Evolutionary conservation across 2,329 filamentous ascomycete genomes (phyloP), one percentile per base, ranked within the genome.

Genomic region (Trichoderma atroviride): DNA sequence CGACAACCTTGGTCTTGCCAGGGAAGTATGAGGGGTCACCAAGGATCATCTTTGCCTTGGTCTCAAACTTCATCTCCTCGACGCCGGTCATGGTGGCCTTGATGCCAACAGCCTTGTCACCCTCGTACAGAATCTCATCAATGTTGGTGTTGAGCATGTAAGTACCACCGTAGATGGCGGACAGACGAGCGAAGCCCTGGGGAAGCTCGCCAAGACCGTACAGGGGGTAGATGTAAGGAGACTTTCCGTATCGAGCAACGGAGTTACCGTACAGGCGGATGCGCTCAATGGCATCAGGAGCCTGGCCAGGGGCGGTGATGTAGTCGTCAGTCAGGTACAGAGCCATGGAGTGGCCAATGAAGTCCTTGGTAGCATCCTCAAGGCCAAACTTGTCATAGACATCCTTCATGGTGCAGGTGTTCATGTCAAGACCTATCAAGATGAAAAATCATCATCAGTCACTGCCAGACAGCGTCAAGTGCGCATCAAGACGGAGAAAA

Each of bases 121-220:
- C 88, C 70, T 96, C 93, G 79, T 96, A 97, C 71, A 92, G 81
- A 74, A 99, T 84, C 85, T 99, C 96, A 73, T 98, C 92, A 68
- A 99, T 88, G 74, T 90, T 89, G 75, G 96, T 97, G 86, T 98
- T 98, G 77, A 99, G 91, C 94, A 99, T 99, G 84, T 99, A 99
- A 62, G 96, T 99, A 75, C 96, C 96, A 73, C 96, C 96, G 79
- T 99, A 98, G 82, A 99, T 98, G 80, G 96, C 96, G 52, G 94
- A 97, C 67, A 99, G 88, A 81, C 96, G 94, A 72, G 96, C 96
- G 77, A 99, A 99, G 70, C 95, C 95, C 83, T 99, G 96, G 43
- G 96, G 96, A 69, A 99, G 91, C 85, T 99, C 96, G 79, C 92
- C 96, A 61, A 99, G 89, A 72, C 96, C 96, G 84, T 99, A 99